Evolutionary conservation across 2,329 filamentous ascomycete genomes (phyloP).

Genomic region (Juglanconis oblonga): DNA sequence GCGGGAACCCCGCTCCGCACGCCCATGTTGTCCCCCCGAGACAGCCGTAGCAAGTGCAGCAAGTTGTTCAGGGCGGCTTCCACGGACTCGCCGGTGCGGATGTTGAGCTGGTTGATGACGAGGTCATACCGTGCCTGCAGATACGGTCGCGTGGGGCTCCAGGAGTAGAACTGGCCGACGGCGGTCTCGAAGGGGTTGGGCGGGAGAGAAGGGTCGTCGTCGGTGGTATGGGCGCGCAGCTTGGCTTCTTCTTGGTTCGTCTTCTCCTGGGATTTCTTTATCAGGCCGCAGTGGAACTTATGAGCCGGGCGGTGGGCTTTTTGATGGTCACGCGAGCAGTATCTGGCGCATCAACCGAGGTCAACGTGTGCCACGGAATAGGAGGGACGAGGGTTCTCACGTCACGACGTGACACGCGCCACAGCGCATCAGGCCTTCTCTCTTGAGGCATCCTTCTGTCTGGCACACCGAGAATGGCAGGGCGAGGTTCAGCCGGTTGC

Average conservation of each 20-base stretch:
- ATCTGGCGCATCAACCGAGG: constrained; percentile 17
- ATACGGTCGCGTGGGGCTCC: constrained; percentile 32
- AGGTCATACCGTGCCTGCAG: constrained; percentile 31
- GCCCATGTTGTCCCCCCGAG: constrained; percentile 22
- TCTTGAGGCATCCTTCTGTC: neutral
- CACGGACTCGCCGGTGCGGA: constrained; percentile 30
- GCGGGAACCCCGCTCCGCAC: constrained; percentile 22
- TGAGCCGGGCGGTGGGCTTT: constrained; percentile 22
- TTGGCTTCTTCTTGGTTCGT: constrained; percentile 24
- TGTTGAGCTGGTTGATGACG: constrained; percentile 25
- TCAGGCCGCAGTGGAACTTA: constrained; percentile 23
- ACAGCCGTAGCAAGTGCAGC: constrained; percentile 11
- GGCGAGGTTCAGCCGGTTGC: neutral
- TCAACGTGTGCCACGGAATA: neutral
- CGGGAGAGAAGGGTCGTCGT: neutral
- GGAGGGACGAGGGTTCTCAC: neutral
- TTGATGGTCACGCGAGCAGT: constrained; percentile 26
- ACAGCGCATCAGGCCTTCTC: constrained; percentile 20
- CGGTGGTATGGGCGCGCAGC: constrained; percentile 18
- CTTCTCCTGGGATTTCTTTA: constrained; percentile 18
- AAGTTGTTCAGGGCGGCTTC: constrained; percentile 15
- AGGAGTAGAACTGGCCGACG: constrained; percentile 34
- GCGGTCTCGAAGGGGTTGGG: constrained; percentile 26
- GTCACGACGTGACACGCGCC: constrained; percentile 21
- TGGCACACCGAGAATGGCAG: neutral